Conservation (phyloP, 768 basidiomycete species). For the Amyloporia xantha region DNA sequence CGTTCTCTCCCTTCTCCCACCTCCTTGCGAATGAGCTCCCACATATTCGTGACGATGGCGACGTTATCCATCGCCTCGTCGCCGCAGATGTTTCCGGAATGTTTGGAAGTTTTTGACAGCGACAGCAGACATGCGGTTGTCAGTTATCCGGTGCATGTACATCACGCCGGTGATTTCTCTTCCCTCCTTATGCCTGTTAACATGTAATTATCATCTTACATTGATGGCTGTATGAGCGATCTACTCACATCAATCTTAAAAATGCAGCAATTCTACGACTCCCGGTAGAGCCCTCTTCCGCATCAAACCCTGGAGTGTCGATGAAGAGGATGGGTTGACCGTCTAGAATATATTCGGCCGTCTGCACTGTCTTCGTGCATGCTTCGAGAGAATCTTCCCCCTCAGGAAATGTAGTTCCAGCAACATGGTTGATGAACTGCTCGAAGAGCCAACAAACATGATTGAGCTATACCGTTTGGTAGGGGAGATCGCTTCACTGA, state of each 20-base stretch:
- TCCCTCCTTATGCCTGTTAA: conserved; percentile 10
- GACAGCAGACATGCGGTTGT: conserved; percentile 29
- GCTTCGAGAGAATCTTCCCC: conserved; percentile 12
- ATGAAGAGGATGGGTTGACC: conserved; percentile 13
- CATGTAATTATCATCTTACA: neutral
- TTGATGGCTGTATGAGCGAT: neutral
- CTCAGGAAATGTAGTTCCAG: conserved; percentile 11
- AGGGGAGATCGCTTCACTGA: neutral
- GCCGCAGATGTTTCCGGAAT: conserved; percentile 33
- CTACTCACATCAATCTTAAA: neutral
- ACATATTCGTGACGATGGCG: conserved; percentile 32
- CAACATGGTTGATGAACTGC: conserved; percentile 20
- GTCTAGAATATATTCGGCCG: conserved; percentile 10
- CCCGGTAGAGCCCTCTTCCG: conserved; percentile 28
- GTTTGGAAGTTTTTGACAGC: conserved; percentile 24
- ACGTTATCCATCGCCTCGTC: conserved; percentile 21
- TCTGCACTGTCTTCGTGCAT: conserved; percentile 14
- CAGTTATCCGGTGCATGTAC: conserved; percentile 29
- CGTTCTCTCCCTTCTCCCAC: conserved; percentile 7
- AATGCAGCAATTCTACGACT: neutral
- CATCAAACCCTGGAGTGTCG: conserved; percentile 20
- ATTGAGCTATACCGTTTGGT: neutral
- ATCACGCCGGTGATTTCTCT: conserved; percentile 24
- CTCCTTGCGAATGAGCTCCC: conserved; percentile 20
- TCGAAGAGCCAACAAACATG: no score